Base-by-base conservation (phyloP, 1,139 yeast genomes). In the Hyphopichia khmerensis region DNA sequence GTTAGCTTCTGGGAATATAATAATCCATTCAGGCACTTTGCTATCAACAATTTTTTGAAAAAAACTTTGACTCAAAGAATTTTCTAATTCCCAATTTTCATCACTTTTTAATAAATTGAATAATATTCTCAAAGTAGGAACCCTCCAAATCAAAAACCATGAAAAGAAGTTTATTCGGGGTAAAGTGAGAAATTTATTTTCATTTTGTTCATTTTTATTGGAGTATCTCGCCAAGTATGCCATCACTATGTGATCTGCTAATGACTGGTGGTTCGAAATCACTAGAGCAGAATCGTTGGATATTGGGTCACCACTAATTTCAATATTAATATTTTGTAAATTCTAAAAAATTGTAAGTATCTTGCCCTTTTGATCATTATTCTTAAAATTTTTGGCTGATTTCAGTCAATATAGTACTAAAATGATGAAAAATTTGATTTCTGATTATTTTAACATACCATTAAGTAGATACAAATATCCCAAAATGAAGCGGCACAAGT, bases 1-100 rank as follows among this genome's bases (percentile, higher is more conserved):
- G 54, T 85, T 86, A 2, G 84, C 91, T 58, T 86, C 95, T 0
- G 95, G 93, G 46, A 85, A 85, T 9, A 83, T 48, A 1, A 78
- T 75, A 4, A 82, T 52, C 87, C 87, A 82, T 48, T 75, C 75
- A 2, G 73, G 68, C 16, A 48, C 50, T 33, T 57, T 66, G 27
- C 70, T 64, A 7, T 38, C 43, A 7, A 61, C 29, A 10, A 70
- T 43, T 16, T 55, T 47, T 1, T 52, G 44, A 40, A 72, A 69
- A 23, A 65, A 52, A 4, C 46, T 36, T 2, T 50, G 51, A 26
- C 57, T 56, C 19, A 69, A 52, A 19, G 53, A 54, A 3, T 62
- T 51, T 38, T 75, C 77, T 36, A 81, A 56, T 47, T 77, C 81
- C 87, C 87, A 82, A 49, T 82, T 82, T 48, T 82, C 88, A 52